Conservation (phyloP, 148 eudicot species). For the Cornus controversa region DNA sequence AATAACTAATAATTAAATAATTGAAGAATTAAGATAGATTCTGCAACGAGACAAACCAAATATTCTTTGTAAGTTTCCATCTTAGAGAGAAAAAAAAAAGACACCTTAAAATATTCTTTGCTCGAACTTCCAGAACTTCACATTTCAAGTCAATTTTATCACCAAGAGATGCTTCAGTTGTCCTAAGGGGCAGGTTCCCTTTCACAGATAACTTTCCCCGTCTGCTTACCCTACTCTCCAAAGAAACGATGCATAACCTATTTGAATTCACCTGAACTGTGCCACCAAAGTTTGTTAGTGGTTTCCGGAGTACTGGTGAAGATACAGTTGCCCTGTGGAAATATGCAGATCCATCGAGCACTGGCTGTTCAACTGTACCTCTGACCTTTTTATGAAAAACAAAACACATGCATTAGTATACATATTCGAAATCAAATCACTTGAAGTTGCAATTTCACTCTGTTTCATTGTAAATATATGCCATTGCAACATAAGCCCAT, state of each 20-base stretch:
- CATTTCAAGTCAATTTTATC: conserved; percentile 96
- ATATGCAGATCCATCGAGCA: conserved; percentile 94
- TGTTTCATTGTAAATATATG: not conserved
- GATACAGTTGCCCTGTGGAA: conserved; percentile 96
- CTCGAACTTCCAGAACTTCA: conserved; percentile 90
- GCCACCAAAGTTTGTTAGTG: conserved; percentile 90
- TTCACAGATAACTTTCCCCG: conserved; percentile 84
- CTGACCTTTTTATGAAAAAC: conserved; percentile 60
- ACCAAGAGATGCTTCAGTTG: conserved; percentile 72
- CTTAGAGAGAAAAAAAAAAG: not conserved
- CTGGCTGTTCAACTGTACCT: conserved; percentile 99
- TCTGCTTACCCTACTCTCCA: conserved; percentile 96
- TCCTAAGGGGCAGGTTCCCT: conserved; percentile 85
- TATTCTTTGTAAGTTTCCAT: not conserved
- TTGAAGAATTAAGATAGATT: not conserved
- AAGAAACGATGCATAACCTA: conserved; percentile 74
- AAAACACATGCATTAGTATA: conserved; percentile 22
- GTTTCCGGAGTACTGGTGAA: conserved; percentile 93
- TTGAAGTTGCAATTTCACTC: not conserved
- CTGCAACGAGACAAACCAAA: not conserved
- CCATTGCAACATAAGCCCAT: not conserved
- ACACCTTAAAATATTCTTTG: conserved; percentile 86
- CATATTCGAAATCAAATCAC: not conserved
- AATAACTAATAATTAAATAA: not conserved
- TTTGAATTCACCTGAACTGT: conserved; percentile 86